Conservation (phyloP, 179 eudicot species). For the Sideroxylon spinosum region DNA sequence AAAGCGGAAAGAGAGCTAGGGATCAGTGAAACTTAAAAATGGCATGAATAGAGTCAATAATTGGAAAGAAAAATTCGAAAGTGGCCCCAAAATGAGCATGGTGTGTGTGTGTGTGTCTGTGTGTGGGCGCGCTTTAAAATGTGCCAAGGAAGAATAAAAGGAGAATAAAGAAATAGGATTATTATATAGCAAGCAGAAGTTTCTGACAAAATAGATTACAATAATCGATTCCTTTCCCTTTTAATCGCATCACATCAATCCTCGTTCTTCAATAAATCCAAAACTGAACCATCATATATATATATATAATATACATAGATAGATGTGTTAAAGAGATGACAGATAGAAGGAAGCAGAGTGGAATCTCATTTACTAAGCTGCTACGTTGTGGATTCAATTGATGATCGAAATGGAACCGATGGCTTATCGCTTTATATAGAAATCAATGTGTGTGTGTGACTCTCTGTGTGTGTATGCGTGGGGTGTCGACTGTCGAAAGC, state of each 20-base stretch:
- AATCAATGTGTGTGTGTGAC: background rate
- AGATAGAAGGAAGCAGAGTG: slow-evolving; percentile 8
- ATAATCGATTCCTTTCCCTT: background rate
- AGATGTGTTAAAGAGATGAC: background rate
- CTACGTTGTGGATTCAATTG: background rate
- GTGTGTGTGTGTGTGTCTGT: background rate
- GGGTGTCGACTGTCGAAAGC: slow-evolving; percentile 12
- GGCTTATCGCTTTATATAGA: background rate
- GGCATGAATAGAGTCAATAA: slow-evolving; percentile 10
- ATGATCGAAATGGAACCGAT: background rate
- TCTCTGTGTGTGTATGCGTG: background rate
- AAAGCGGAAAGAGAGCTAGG: slow-evolving; percentile 3
- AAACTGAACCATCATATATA: background rate
- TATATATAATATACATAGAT: no score
- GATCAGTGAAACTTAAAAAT: slow-evolving; percentile 19
- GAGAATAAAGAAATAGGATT: slow-evolving; percentile 4
- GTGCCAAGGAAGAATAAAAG: slow-evolving; percentile 16
- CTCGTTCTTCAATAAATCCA: slow-evolving; percentile 2
- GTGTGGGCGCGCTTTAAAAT: slow-evolving; percentile 6
- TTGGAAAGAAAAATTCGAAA: background rate
- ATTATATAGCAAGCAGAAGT: slow-evolving; percentile 5
- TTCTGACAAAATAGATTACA: slow-evolving; percentile 9
- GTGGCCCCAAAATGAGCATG: background rate
- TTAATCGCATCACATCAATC: background rate
- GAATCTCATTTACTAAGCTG: background rate